Conservation (phyloP, 192 early-diverging fungal genomes). For the Fimicolochytrium jonesii region DNA sequence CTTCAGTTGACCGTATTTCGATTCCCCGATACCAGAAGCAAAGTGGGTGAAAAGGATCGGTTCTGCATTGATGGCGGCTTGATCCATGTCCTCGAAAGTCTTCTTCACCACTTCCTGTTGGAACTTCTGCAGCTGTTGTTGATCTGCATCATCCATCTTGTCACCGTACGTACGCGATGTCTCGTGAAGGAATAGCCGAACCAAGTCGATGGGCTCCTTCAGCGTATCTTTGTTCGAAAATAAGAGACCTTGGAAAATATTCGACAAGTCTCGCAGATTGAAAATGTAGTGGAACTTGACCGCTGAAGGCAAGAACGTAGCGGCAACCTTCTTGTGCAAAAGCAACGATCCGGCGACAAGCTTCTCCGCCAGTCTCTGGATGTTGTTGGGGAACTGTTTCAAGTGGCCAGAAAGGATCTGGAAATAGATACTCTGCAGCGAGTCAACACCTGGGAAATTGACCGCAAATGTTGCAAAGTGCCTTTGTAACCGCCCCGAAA, state of each 20-base stretch:
- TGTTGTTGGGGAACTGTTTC: slow-evolving; percentile 49
- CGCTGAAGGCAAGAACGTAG: slow-evolving; percentile 55
- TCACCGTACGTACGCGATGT: slow-evolving; percentile 56
- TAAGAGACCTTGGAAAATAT: slow-evolving; percentile 62
- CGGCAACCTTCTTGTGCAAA: slow-evolving; percentile 56
- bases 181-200: slow-evolving; percentile 57
- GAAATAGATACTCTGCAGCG: slow-evolving; percentile 54
- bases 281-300: slow-evolving; percentile 68
- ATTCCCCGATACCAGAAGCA: slow-evolving; percentile 54
- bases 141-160: slow-evolving; percentile 56
- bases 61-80: slow-evolving; percentile 47
- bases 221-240: slow-evolving; percentile 58
- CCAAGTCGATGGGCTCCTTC: slow-evolving; percentile 52
- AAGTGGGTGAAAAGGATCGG: slow-evolving; percentile 61
- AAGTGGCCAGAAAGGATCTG: slow-evolving; percentile 54
- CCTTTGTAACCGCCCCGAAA: slow-evolving; percentile 49
- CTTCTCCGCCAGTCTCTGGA: slow-evolving; percentile 54
- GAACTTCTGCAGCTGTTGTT: slow-evolving; percentile 44
- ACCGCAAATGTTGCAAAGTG: slow-evolving; percentile 63
- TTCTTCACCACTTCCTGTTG: slow-evolving; percentile 58
- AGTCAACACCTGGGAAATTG: slow-evolving; percentile 58
- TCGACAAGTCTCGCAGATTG: slow-evolving; percentile 57
- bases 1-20: slow-evolving; percentile 56
- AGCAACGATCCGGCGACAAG: slow-evolving; percentile 47
- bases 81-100: slow-evolving; percentile 60